Percentiles rank a stretch among this genome's conserved stretches.
Evolutionary conservation across 768 basidiomycete species (phyloP).

Genomic region (Megacollybia marginata): DNA sequence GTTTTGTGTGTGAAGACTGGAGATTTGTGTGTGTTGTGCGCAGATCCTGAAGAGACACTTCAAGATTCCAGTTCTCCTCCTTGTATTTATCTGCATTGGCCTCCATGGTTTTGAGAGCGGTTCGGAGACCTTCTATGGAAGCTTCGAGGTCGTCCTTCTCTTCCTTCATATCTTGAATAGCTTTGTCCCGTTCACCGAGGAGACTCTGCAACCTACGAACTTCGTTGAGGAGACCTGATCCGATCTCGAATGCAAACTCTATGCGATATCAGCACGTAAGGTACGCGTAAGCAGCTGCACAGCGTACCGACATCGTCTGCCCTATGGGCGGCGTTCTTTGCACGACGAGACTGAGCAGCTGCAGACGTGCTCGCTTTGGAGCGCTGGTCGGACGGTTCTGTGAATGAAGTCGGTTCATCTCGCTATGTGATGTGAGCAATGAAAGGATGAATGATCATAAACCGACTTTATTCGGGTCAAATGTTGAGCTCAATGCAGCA

Average conservation of each 20-base stretch:
- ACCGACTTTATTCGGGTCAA: neutral
- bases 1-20: conserved; percentile 55
- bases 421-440: no score
- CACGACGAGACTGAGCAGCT: conserved; percentile 79
- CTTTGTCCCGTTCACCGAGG: conserved; percentile 87
- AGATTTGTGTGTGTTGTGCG: conserved; percentile 61
- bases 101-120: conserved; percentile 74
- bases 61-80: conserved; percentile 99
- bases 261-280: conserved; percentile 17
- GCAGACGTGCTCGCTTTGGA: conserved; percentile 36
- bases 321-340: conserved; percentile 87
- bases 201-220: conserved; percentile 87
- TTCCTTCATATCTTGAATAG: conserved; percentile 84
- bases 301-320: conserved; percentile 81
- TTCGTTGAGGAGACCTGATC: conserved; percentile 85
- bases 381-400: neutral
- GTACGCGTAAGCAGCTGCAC: conserved; percentile 7
- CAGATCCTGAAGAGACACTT: conserved; percentile 86
- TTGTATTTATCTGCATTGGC: conserved; percentile 90
- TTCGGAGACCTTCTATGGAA: conserved; percentile 64
- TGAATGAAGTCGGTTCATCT: neutral
- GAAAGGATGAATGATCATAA: neutral
- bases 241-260: conserved; percentile 99
- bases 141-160: conserved; percentile 87
- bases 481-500: neutral